Conservation (phyloP, 306 rosid species). For the Adenanthera pavonina region DNA sequence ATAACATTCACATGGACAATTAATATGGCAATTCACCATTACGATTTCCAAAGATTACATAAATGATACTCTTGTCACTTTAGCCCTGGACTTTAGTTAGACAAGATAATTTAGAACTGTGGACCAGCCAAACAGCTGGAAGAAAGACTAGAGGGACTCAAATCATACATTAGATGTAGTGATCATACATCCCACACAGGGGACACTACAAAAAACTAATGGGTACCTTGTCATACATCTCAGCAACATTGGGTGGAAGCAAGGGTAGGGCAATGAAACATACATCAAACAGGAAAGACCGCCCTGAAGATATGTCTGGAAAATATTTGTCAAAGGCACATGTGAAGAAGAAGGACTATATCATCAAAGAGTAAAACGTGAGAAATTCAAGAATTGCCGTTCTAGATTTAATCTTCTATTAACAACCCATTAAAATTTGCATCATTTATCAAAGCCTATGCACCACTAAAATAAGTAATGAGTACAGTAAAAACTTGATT, state of each 20-base stretch:
- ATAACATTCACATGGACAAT: slow-evolving; percentile 30
- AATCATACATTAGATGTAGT: slow-evolving; percentile 35
- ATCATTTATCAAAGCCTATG: slow-evolving; percentile 12
- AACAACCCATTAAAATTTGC: not conserved
- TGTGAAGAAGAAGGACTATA: slow-evolving; percentile 1
- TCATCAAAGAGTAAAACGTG: slow-evolving; percentile 14
- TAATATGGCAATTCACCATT: slow-evolving; percentile 43
- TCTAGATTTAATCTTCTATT: slow-evolving; percentile 10
- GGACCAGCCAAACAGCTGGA: slow-evolving; percentile 59
- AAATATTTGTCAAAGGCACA: slow-evolving; percentile 31
- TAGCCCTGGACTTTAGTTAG: slow-evolving; percentile 31
- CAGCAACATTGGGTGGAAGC: slow-evolving; percentile 37
- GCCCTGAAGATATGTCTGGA: slow-evolving; percentile 31
- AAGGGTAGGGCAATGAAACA: slow-evolving; percentile 39
- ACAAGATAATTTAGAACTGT: slow-evolving; percentile 44
- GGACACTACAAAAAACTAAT: slow-evolving; percentile 29
- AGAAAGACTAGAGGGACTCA: slow-evolving; percentile 38
- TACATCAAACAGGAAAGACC: slow-evolving; percentile 43
- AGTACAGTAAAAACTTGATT: not conserved
- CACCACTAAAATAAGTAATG: not conserved
- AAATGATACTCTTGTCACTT: slow-evolving; percentile 4
- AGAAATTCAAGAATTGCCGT: slow-evolving; percentile 3
- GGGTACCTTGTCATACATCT: slow-evolving; percentile 34
- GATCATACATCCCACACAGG: slow-evolving; percentile 34
- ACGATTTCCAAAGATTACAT: slow-evolving; percentile 19